Evolutionary conservation across 345 rosid genomes (phyloP).

Genomic region (Rhizophora mangle): DNA sequence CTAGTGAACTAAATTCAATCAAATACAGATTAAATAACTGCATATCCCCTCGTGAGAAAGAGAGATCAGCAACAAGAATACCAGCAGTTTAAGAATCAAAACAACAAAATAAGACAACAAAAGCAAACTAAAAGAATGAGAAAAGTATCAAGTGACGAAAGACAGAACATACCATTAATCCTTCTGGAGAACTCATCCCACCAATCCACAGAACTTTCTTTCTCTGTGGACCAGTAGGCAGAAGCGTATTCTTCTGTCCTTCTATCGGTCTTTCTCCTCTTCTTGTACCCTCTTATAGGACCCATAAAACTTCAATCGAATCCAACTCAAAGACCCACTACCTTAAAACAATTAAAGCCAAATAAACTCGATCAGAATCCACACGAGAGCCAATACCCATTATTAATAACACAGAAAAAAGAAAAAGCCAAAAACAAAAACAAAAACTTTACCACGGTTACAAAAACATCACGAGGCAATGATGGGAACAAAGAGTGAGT

Average conservation of each 20-base stretch:
- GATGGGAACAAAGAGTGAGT: slow-evolving; percentile 17
- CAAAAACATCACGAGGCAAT: slow-evolving; percentile 22
- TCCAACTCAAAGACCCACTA: slow-evolving; percentile 23
- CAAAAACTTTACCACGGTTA: slow-evolving; percentile 16
- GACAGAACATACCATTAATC: slow-evolving; percentile 38
- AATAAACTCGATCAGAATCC: slow-evolving; percentile 19
- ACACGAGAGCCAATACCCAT: slow-evolving; percentile 31
- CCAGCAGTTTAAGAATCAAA: slow-evolving; percentile 13
- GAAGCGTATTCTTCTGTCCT: slow-evolving; percentile 36
- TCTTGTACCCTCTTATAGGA: slow-evolving; percentile 42
- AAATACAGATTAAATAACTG: slow-evolving; percentile 8
- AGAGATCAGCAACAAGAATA: slow-evolving; percentile 18
- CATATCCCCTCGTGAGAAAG: slow-evolving; percentile 5
- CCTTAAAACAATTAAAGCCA: slow-evolving; percentile 21
- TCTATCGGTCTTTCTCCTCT: slow-evolving; percentile 32
- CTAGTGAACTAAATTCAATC: slow-evolving; percentile 16
- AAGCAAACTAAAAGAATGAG: neutral
- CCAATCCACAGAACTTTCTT: slow-evolving; percentile 44
- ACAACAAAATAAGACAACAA: slow-evolving; percentile 5
- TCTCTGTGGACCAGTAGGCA: slow-evolving; percentile 38
- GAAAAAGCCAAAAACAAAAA: neutral
- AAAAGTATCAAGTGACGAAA: neutral
- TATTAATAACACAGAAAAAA: slow-evolving; percentile 10
- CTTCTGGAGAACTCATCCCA: slow-evolving; percentile 44
- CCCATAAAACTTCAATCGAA: slow-evolving; percentile 39